These are phyloP conservation scores for Elongisporangium prolatum DNA, from an alignment of 352 stramenopile species.

Conservation along the genomic window DNA sequence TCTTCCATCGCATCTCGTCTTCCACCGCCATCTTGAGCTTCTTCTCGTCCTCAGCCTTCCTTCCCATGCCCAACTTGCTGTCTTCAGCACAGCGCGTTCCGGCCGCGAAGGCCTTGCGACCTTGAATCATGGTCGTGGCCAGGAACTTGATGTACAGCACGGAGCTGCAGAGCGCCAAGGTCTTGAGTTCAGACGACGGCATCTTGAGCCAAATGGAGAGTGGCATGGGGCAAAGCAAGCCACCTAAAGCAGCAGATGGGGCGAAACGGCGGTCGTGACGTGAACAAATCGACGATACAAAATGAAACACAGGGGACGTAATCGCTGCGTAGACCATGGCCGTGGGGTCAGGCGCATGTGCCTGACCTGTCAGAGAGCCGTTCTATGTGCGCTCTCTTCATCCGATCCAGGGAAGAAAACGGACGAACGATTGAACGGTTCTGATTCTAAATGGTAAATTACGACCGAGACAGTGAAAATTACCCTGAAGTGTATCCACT, in stretches of 20 bases:
- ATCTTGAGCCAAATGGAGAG: too few species aligned
- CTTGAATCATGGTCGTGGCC: slow-evolving; percentile 39
- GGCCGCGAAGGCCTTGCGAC: slow-evolving; percentile 33
- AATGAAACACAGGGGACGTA: not conserved
- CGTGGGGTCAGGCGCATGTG: too few species aligned
- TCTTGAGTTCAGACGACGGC: slow-evolving; percentile 17
- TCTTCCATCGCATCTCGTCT: slow-evolving; percentile 46
- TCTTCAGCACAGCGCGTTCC: slow-evolving; percentile 41
- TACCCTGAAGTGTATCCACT: too few species aligned
- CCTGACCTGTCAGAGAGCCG: too few species aligned
- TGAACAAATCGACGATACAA: not conserved
- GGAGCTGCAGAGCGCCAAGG: slow-evolving; percentile 31
- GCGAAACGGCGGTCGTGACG: not conserved
- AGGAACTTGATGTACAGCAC: slow-evolving; percentile 66
- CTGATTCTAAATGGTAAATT: not conserved
- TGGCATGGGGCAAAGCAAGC: not conserved
- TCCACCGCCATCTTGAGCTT: slow-evolving; percentile 15
- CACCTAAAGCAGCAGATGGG: not conserved
- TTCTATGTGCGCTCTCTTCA: too few species aligned
- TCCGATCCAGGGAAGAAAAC: too few species aligned
- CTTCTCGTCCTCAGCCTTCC: slow-evolving; percentile 24
- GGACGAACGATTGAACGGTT: too few species aligned
- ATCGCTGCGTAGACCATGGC: too few species aligned
- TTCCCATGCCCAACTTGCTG: slow-evolving; percentile 17
- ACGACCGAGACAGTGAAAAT: too few species aligned